Evolutionary conservation across 1,284 basidiomycete genomes (phyloP), one percentile per base, ranked within the genome.

Genomic region (Cutaneotrichosporon cyanovorans): DNA sequence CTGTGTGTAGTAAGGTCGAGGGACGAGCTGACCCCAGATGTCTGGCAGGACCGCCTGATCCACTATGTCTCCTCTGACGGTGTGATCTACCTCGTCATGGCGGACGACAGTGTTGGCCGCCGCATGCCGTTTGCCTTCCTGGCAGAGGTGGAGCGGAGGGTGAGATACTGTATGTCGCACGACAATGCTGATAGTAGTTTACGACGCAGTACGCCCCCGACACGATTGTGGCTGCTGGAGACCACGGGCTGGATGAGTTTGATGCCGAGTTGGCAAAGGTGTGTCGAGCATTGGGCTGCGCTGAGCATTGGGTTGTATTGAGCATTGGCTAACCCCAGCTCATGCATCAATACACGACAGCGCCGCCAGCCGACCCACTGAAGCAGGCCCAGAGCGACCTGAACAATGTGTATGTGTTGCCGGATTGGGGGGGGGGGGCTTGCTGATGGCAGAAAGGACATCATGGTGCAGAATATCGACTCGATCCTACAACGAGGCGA

Each of bases 401-500:
- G 25, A 84, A 85, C 53, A 85, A 91, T 61, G 90, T 93, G 68
- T 71, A 43, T 39, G 69, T 64, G 9, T n/a, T n/a, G n/a, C n/a
- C n/a, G n/a, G n/a, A 2, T 15, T 12, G 23, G 11, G 20, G 1
- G 5, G 14, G 3, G 7, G 15, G 36, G 2, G 15, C 12, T 12
- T 38, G 28, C 42, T 48, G 32, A 48, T 38, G 1, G 14, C 56
- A 71, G 69, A 40, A 96, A 96, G 71, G 86, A 93, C 60, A 90
- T 96, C 71, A 95, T 96, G 90, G 91, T 95, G 33, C 86, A 91
- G 70, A 92, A 92, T 66, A 89, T 93, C 50, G 88, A 92, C 71
- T 67, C 69, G 71, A 95, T 98, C 58, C 78, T 99, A 33, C 85
- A 80, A 48, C 78, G 95, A 34, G 95, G 93, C 8, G 95, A 99